These are phyloP conservation scores for Sugiyamaella pinicola DNA, from an alignment of 1,139 yeast species.

Conservation along the genomic window DNA sequence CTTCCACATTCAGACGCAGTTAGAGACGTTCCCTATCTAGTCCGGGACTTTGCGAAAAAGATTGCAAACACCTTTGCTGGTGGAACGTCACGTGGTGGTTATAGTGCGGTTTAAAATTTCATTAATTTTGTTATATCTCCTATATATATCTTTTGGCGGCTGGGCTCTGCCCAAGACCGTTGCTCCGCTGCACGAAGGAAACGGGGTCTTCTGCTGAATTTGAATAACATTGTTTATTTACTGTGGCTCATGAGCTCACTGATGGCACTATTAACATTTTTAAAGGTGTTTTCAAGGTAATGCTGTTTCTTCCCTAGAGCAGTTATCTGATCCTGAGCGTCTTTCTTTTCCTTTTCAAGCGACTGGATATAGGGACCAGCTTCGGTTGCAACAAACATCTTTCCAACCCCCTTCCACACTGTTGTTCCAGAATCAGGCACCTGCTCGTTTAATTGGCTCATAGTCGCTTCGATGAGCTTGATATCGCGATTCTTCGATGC, in stretches of 20 bases:
- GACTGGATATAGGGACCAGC: conserved; percentile 52
- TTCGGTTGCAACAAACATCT: conserved; percentile 51
- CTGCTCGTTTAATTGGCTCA: conserved; percentile 53
- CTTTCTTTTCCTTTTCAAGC: conserved; percentile 55
- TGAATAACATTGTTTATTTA: not conserved
- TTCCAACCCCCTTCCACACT: conserved; percentile 88
- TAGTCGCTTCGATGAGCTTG: conserved; percentile 58
- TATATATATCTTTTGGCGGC: too few species aligned
- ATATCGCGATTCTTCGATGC: conserved; percentile 59
- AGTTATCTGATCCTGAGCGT: conserved; percentile 59
- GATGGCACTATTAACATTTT: conserved; percentile 69
- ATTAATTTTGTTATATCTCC: not conserved
- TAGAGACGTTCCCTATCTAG: conserved; percentile 74
- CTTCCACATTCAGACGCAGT: conserved; percentile 54
- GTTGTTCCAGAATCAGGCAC: conserved; percentile 44
- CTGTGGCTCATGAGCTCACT: conserved; percentile 42
- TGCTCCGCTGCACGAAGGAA: not conserved
- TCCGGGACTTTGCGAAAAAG: conserved; percentile 74
- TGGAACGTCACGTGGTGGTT: conserved; percentile 82
- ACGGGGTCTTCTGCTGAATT: too few species aligned
- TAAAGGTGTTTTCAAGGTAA: conserved; percentile 75
- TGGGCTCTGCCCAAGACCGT: conserved; percentile 8
- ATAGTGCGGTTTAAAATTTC: conserved; percentile 70
- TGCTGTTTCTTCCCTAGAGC: conserved; percentile 67
- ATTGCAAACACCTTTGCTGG: conserved; percentile 71